Conservation (phyloP, 306 rosid species). For the Benincasa hispida region DNA sequence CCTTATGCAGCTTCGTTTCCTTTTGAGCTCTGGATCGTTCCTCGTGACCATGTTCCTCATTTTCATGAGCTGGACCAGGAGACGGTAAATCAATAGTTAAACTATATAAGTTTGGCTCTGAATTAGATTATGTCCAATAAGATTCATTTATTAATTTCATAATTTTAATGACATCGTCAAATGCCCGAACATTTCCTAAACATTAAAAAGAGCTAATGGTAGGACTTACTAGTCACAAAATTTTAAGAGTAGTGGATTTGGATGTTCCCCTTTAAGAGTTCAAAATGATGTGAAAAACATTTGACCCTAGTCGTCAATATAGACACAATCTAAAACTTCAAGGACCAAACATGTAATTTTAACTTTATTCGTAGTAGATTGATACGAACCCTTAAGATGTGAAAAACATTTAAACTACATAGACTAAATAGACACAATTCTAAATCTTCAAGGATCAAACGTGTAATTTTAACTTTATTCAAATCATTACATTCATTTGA, state of each 20-base stretch:
- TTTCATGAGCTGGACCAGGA: conserved; percentile 51
- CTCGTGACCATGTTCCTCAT: conserved; percentile 54
- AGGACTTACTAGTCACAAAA: too few species aligned
- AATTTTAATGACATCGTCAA: not conserved
- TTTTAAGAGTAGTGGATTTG: too few species aligned
- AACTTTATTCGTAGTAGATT: too few species aligned
- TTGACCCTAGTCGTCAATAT: too few species aligned
- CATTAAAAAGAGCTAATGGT: not conserved
- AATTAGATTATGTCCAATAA: not conserved
- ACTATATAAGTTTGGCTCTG: not conserved
- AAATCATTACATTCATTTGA: not conserved
- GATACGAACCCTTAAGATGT: too few species aligned
- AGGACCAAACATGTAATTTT: too few species aligned
- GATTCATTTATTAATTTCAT: not conserved
- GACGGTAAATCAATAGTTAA: conserved; percentile 26
- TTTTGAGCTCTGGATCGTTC: conserved; percentile 84
- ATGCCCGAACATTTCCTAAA: not conserved
- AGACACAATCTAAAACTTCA: too few species aligned
- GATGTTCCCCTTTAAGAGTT: too few species aligned
- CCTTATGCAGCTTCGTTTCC: conserved; percentile 77
- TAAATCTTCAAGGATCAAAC: not conserved
- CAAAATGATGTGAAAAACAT: too few species aligned
- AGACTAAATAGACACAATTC: not conserved
- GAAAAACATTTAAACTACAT: not conserved
- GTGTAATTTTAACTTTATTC: not conserved